Evolutionary conservation across 768 basidiomycete species (phyloP), one percentile per base, ranked within the genome.

Genomic region (Tulasnella sp.): DNA sequence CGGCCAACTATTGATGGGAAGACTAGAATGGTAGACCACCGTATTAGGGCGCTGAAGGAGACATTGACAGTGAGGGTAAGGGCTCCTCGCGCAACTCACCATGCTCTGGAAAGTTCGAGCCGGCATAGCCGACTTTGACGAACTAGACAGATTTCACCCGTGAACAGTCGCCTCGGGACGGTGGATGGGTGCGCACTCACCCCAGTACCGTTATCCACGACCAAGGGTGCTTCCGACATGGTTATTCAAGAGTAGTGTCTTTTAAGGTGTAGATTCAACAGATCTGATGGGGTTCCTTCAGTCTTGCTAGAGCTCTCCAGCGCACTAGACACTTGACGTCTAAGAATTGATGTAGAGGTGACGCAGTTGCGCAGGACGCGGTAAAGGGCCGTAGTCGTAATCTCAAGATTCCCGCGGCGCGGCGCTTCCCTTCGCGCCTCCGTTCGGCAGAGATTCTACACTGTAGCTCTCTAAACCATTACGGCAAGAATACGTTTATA

Each of bases 1-100:
- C 97, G 91, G 22, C 97, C 97, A 80, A 99, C 90, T 82, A 99
- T 91, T 52, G 97, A 99, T 2, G 97, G 94, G 82, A 99, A 99
- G 76, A 97, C 95, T 96, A 80, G 15, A 49, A 40, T 31, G 52
- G 3, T 52, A 2, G 58, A n/a, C 31, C n/a, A 49, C 67, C 36
- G 12, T 38, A 45, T 19, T 71, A 69, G 70, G 45, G 45, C 8
- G 74, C 15, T 34, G 75, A 34, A 68, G 14, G 25, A 64, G 58
- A n/a, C 11, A 68, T 69, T 31, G 52, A 68, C 36, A 6, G 31
- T 31, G 73, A 49, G 75, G 39, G 37, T 45, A 12, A 25, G 73
- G 31, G 39, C 36, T 22, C 15, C 15, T 45, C 34, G 52, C 58
- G 14, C 31, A 38, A 79, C 87, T 79, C 79, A 94, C 94, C 94